A percentile compares a stretch with the other conserved stretches of the same genome.
Evolutionary conservation across 2,329 filamentous ascomycete species (phyloP).

Genomic region (Penicillium sp.): DNA sequence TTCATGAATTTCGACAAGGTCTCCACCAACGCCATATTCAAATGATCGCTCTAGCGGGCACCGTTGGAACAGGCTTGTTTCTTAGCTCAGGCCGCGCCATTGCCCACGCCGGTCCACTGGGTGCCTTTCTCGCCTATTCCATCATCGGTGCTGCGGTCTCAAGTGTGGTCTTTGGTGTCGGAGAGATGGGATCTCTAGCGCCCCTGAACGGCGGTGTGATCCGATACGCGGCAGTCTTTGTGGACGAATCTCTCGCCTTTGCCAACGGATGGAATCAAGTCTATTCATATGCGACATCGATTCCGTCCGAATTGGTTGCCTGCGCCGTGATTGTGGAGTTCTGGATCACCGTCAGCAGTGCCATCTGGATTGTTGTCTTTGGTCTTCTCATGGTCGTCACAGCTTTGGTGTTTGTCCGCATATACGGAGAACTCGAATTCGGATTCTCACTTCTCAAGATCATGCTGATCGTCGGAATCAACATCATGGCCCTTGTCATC

Average conservation of each 20-base stretch:
- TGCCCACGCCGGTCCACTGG: conserved; percentile 27
- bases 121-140: conserved; percentile 33
- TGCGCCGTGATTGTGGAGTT: conserved; percentile 27
- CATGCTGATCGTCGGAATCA: conserved; percentile 55
- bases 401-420: conserved; percentile 32
- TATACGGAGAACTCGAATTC: conserved; percentile 51
- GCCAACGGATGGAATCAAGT: conserved; percentile 38
- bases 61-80: conserved; percentile 35
- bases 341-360: conserved; percentile 46
- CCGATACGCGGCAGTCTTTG: conserved; percentile 32
- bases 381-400: conserved; percentile 32
- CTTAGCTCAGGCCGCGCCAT: conserved; percentile 32
- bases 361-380: conserved; percentile 38
- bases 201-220: conserved; percentile 37
- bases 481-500: conserved; percentile 49
- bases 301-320: conserved; percentile 30
- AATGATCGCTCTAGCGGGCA: conserved; percentile 36
- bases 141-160: conserved; percentile 33
- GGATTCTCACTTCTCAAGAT: conserved; percentile 52
- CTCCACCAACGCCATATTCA: conserved; percentile 31
- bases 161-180: conserved; percentile 31
- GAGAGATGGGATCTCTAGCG: conserved; percentile 34
- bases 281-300: conserved; percentile 29
- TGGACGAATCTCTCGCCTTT: conserved; percentile 33
- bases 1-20: conserved; percentile 19